Base-by-base conservation (phyloP, 2,329 filamentous ascomycete species). In the Botrytis aclada region DNA sequence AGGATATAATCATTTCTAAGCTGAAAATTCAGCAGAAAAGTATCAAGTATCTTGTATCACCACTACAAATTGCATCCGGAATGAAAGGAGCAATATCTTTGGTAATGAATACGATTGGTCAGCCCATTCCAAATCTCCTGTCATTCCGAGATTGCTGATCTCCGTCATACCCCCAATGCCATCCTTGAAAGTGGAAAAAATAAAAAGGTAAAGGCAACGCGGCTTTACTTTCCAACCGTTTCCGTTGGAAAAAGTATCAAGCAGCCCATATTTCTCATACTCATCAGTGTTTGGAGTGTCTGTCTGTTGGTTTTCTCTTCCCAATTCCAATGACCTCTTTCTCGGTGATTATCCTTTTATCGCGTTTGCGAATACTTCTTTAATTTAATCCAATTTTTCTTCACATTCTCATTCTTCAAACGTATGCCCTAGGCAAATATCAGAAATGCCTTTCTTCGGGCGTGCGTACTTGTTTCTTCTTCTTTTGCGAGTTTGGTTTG, bases 401-500 rank as follows among this genome's bases (percentile, higher is more conserved):
- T 58, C 60, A 29, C 41, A 16, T 34, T 25, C 22, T 12, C 45
- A 37, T 54, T 54, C 47, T 67, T 41, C 20, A 56, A 72, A 72
- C 73, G 70, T 72, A 76, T 76, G 71, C 72, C 70, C 75, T 77
- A 76, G 94, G 94, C 90, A 32, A 56, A 51, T 20, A 32, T 41
- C 41, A 18, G 14, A 63, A 71, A 71, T 71, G 69, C 60, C 69
- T 58, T 72, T 66, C 20, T 72, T 72, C 39, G 66, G 95, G 86
- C 91, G 95, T 83, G 89, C 91, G 75, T 97, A 97, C 84, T 86
- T 98, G 76, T 84, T 97, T 72, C 87, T 99, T 79, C 87, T 97
- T 80, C 85, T 96, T 77, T 89, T 97, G 80, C 92, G 96, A 83
- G 87, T 98, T 80, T 98, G 95, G 88, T 95, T 98, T 82, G 95